phyloP scores from a whole-genome alignment of 495 filamentous ascomycete species.

The Amphirosellinia nigrospora region DNA sequence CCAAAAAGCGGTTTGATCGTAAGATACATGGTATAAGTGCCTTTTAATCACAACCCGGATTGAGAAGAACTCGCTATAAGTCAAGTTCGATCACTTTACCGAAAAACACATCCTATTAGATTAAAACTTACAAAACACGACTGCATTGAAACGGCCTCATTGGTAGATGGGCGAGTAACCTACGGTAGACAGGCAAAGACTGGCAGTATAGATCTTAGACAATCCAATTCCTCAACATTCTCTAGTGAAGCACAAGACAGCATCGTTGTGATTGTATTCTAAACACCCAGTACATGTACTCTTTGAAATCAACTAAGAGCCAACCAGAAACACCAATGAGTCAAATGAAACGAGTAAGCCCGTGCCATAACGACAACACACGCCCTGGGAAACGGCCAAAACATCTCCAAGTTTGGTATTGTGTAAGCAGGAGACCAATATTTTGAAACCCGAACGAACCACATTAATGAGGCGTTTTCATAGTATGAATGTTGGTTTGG shows the following conservation, averaged over 20 bases:
- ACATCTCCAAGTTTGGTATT: constrained; percentile 4
- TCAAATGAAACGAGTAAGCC: constrained; percentile 12
- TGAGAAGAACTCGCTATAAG: constrained; percentile 10
- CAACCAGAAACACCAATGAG: not conserved
- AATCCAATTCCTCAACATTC: not conserved
- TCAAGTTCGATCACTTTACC: not conserved
- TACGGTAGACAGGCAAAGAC: not conserved
- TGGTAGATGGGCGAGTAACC: constrained; percentile 9
- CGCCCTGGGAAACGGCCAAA: not conserved
- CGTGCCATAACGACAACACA: not conserved
- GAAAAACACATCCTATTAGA: constrained; percentile 12
- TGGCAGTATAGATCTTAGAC: constrained; percentile 18
- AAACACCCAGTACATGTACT: constrained; percentile 2
- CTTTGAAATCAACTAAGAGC: constrained; percentile 1
- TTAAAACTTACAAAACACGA: not conserved
- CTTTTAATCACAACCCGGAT: constrained; percentile 20
- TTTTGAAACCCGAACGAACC: not conserved
- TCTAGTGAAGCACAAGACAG: not conserved
- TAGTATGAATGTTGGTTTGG: constrained; percentile 6
- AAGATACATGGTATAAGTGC: constrained; percentile 24
- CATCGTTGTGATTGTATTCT: constrained; percentile 11
- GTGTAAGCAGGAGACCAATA: constrained; percentile 10
- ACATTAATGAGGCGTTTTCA: not conserved
- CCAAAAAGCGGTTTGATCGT: constrained; percentile 1
- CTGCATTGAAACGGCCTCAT: not conserved